Base-by-base conservation (phyloP, 139 green algal genomes). In the Limnomonas spitsbergensis region DNA sequence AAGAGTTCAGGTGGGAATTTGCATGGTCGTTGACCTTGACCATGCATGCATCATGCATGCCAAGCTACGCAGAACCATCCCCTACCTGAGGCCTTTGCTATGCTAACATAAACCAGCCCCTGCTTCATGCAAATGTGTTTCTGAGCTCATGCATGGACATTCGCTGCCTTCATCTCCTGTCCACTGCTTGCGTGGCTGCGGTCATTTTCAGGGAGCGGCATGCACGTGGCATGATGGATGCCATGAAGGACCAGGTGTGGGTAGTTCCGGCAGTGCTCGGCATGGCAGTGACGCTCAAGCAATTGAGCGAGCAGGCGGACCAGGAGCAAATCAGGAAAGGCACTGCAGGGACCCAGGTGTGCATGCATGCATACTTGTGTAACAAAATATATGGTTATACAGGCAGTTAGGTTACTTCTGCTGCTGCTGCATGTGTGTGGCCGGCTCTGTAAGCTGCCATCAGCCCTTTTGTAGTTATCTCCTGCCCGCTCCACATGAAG, bases 181-280 rank as follows among this genome's bases (percentile, higher is more conserved):
- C 47, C 14, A 29, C 20, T 61, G 14, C 47, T 61, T 61, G 14
- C 47, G 14, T 20, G 14, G 47, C 47, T 61, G 47, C n/a, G n/a
- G n/a, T n/a, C n/a, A n/a, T 39, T 3, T 72, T 34, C 73, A 56
- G 34, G 6, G 9, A 38, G 61, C 39, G 34, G 31, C 75, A 73
- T 34, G 75, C 36, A 2, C 6, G 75, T 31, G 76, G 68, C 34
- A 52, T 81, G 66, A 35, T 81, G 40, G 36, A 75, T 20, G 71
- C 40, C 39, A 4, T 77, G 29, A 67, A 61, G n/a, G 82, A 82
- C 35, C 53, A 53, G 1, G 75, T 76, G 71, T 87, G 83, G 83
- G 38, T 84, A 27, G 73, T 84, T 38, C 79, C 83, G 2, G 53
- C 73, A 1, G 71, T 83, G 26, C 61, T 84, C 2, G 83, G 66